phyloP scores from a whole-genome alignment of 441 rosid genomes.

The Erodium texanum region DNA sequence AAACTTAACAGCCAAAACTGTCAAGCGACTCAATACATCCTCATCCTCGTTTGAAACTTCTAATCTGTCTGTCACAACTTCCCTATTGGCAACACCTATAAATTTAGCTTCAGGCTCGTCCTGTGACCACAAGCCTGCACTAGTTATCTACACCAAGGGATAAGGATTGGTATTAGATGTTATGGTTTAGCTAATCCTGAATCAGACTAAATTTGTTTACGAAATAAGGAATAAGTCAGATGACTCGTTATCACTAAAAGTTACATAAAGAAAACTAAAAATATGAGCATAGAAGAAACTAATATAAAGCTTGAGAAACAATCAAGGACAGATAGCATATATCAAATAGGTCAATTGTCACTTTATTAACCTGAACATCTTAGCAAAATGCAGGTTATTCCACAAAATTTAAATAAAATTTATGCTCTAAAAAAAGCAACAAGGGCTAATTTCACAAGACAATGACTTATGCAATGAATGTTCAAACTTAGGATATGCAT shows the following conservation, averaged over 20 bases:
- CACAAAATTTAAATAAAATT: neutral
- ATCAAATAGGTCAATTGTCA: neutral
- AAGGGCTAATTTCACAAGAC: neutral
- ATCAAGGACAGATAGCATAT: neutral
- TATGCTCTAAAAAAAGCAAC: neutral
- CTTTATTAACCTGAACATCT: neutral
- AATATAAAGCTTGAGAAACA: neutral
- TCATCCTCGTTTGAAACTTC: slow-evolving; percentile 38
- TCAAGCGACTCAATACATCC: slow-evolving; percentile 41
- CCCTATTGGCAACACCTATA: slow-evolving; percentile 27
- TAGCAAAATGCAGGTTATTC: neutral
- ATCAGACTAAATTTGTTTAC: neutral
- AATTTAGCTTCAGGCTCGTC: slow-evolving; percentile 35
- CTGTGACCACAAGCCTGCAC: slow-evolving; percentile 84
- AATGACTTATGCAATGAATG: neutral
- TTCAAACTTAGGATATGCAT: neutral
- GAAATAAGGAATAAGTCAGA: neutral
- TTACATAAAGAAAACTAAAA: neutral
- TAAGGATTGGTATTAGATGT: slow-evolving; percentile 15
- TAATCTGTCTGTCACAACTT: slow-evolving; percentile 27
- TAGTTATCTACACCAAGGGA: slow-evolving; percentile 55
- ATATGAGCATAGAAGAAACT: neutral
- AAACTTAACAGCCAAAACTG: slow-evolving; percentile 34
- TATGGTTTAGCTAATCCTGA: neutral
- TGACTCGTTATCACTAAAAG: neutral